Percentiles rank a stretch among this genome's conserved stretches.
Conservation (phyloP, 192 early-diverging fungal genomes). For the Phycomyces nitens region DNA sequence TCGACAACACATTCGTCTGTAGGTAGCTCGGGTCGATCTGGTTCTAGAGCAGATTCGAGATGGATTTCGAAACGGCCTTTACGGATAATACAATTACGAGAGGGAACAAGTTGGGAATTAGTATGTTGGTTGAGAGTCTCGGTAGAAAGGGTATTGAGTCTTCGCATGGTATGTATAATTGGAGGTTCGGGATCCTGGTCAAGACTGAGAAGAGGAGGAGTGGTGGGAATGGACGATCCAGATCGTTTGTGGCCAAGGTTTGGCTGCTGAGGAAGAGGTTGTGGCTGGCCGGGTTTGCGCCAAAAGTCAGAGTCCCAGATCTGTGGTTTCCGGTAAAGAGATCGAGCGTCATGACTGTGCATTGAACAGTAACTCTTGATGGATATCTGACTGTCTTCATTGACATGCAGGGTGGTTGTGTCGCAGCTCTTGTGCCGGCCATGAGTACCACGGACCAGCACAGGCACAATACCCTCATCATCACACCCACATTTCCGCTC, state of each 20-base stretch:
- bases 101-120: background rate
- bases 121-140: background rate
- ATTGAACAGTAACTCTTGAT: constrained; percentile 1
- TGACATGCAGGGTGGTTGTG: background rate
- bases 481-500: background rate
- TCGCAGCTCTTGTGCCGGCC: background rate
- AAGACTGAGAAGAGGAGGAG: background rate
- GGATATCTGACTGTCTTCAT: constrained; percentile 6
- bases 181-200: background rate
- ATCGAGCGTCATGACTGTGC: constrained; percentile 8
- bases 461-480: background rate
- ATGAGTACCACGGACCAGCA: background rate
- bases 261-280: constrained; percentile 4
- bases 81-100: constrained; percentile 10
- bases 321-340: constrained; percentile 3
- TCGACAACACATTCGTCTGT: constrained; percentile 7
- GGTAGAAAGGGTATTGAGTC: background rate
- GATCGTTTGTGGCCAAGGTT: background rate
- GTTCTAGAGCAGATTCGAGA: constrained; percentile 8
- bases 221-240: background rate
- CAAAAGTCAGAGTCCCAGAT: constrained; percentile 29
- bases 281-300: constrained; percentile 12
- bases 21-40: background rate
- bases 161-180: constrained; percentile 1
- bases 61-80: constrained; percentile 30